phyloP scores from a whole-genome alignment of 345 rosid genomes.

The Limnanthes douglasii region DNA sequence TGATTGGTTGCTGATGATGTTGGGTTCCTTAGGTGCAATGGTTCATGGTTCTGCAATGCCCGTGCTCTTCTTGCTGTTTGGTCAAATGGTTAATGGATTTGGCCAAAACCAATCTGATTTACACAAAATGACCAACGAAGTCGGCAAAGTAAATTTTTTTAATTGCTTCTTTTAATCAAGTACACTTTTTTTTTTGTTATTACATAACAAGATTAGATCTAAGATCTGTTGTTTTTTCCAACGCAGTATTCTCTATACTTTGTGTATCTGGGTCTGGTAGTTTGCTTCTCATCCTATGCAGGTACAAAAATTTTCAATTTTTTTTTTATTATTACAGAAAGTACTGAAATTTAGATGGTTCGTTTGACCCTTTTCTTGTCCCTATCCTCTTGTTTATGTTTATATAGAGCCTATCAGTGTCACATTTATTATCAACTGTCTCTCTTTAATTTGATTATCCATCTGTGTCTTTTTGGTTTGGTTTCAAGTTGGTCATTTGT shows the following conservation, averaged over 20 bases:
- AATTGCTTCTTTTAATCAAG: neutral
- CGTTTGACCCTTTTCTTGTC: too few species aligned
- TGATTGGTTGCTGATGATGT: constrained; percentile 65
- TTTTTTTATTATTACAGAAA: too few species aligned
- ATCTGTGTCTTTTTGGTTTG: too few species aligned
- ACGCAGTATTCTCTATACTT: constrained; percentile 93
- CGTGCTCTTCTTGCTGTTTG: constrained; percentile 84
- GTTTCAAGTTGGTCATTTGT: too few species aligned
- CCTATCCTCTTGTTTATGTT: too few species aligned
- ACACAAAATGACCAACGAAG: constrained; percentile 84
- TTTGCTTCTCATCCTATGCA: constrained; percentile 94
- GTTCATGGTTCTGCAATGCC: constrained; percentile 98
- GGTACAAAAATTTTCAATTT: constrained; percentile 34
- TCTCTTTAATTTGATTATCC: too few species aligned
- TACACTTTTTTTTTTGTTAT: neutral
- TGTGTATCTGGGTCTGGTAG: constrained; percentile 89
- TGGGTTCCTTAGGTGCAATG: constrained; percentile 78
- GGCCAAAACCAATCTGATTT: constrained; percentile 94
- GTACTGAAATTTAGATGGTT: too few species aligned
- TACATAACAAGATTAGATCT: too few species aligned
- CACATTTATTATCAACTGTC: too few species aligned
- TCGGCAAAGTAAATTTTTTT: constrained; percentile 55
- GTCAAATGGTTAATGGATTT: constrained; percentile 97
- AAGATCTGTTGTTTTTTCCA: constrained; percentile 8
- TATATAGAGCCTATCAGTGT: too few species aligned